Base-by-base conservation (phyloP, 139 green algal genomes). In the Picochlorum sp. region DNA sequence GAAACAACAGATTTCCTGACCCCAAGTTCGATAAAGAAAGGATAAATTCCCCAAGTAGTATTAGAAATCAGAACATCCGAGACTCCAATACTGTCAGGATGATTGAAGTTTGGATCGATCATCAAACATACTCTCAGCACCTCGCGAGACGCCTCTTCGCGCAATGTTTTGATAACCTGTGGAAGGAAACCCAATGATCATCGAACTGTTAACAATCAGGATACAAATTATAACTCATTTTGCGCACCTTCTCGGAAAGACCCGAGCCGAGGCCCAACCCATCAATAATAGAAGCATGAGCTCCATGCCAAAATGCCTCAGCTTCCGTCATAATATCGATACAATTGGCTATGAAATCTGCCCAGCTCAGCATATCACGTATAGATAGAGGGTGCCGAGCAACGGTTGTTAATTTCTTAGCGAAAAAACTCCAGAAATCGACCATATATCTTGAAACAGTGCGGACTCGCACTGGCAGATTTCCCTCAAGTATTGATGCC, bases 321-420 rank as follows among this genome's bases (percentile, higher is more conserved):
- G 82, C 66, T 20, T 26, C 39, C 20, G 5, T n/a, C 39, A 47
- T 47, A 4, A 62, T 29, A 0, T 73, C 83, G 4, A 97, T 47
- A 7, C 31, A 26, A 0, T 64, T 52, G 0, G 56, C 61, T 45
- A 96, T 81, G 61, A 96, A 99, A 20, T 73, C 47, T 13, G 78
- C 79, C 69, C 90, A 97, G 0, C 86, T 75, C 51, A 98, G 78
- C 35, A 99, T 73, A 69, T 99, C 93, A 12, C 93, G 79, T 13
- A 96, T 65, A 1, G 78, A 89, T 6, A 98, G 68, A 5, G 62
- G 60, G 22, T 70, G 61, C 24, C 81, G 68, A 0, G 66, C 75
- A 7, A 73, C 59, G 8, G 62, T n/a, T 4, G 75, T 68, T 0
- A 76, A 67, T 28, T 72, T 9, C 2, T 61, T 44, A 0, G 68